A percentile compares a stretch with the other conserved stretches of the same genome.
Evolutionary conservation across 2,329 filamentous ascomycete species (phyloP).

Genomic region (Pseudogymnoascus sp.): DNA sequence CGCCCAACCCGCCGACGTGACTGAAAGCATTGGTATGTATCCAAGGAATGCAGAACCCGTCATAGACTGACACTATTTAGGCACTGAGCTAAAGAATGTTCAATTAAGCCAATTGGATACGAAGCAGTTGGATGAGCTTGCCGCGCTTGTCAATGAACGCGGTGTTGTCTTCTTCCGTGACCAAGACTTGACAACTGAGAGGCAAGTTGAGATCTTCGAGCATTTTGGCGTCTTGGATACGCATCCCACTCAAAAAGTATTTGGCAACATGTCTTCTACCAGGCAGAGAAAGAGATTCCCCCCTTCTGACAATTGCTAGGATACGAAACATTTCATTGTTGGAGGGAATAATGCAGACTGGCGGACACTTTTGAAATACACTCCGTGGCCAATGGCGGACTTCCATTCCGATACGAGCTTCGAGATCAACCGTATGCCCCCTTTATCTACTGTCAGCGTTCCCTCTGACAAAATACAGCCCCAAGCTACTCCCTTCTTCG

Average conservation of each 20-base stretch:
- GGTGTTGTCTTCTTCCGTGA: slow-evolving; percentile 22
- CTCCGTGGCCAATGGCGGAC: slow-evolving; percentile 11
- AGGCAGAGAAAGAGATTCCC: background rate
- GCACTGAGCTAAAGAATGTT: slow-evolving; percentile 21
- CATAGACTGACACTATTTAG: slow-evolving; percentile 10
- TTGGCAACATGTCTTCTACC: background rate
- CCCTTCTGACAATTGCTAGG: background rate
- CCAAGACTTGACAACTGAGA: slow-evolving; percentile 21
- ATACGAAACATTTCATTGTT: slow-evolving; percentile 12
- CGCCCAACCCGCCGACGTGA: slow-evolving; percentile 34
- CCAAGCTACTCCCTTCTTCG: slow-evolving; percentile 12
- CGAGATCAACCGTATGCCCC: slow-evolving; percentile 9
- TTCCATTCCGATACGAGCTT: slow-evolving; percentile 13
- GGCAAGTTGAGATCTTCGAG: slow-evolving; percentile 19
- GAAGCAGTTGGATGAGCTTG: slow-evolving; percentile 26
- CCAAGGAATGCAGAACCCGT: slow-evolving; percentile 30
- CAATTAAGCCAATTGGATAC: slow-evolving; percentile 22
- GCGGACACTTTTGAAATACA: slow-evolving; percentile 9
- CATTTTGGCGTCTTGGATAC: slow-evolving; percentile 20
- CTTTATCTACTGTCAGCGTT: background rate
- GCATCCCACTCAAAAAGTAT: slow-evolving; percentile 12
- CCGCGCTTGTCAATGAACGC: slow-evolving; percentile 27
- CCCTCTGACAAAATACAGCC: background rate
- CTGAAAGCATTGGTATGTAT: slow-evolving; percentile 33
- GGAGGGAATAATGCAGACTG: slow-evolving; percentile 12